Conservation (phyloP, 176 grass and related monocot species). For the Eremochloa ophiuroides region DNA sequence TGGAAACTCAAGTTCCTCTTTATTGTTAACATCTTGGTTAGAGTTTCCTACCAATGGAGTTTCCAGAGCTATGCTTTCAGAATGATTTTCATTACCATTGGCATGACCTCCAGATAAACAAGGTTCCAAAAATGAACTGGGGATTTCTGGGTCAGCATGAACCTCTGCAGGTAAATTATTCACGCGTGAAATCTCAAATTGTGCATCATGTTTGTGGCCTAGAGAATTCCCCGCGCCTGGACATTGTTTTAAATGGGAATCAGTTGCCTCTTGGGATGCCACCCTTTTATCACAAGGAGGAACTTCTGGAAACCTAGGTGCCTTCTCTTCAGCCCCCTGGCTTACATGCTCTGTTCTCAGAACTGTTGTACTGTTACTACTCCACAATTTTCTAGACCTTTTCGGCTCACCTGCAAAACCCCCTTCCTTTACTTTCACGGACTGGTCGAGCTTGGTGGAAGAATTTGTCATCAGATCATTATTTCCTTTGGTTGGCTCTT, state of each 20-base stretch:
- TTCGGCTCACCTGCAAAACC: constrained; percentile 23
- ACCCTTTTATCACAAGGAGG: constrained; percentile 13
- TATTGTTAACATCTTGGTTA: constrained; percentile 23
- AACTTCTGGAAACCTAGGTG: constrained; percentile 18
- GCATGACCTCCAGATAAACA: constrained; percentile 24
- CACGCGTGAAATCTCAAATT: constrained; percentile 17
- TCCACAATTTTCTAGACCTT: constrained; percentile 29
- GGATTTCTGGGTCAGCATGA: constrained; percentile 14
- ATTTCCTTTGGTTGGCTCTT: constrained; percentile 12
- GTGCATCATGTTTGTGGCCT: constrained; percentile 2
- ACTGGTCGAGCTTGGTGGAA: not conserved
- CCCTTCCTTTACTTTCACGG: constrained; percentile 42
- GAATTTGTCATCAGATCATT: not conserved
- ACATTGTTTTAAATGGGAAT: constrained; percentile 23
- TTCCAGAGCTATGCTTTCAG: constrained; percentile 29
- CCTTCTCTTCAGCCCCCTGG: constrained; percentile 16
- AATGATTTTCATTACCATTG: constrained; percentile 26
- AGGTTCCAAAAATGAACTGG: constrained; percentile 8
- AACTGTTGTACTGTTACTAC: constrained; percentile 14
- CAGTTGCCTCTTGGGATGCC: constrained; percentile 3
- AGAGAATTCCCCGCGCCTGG: constrained; percentile 5
- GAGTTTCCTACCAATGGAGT: constrained; percentile 7
- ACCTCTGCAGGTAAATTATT: constrained; percentile 19
- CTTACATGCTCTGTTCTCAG: constrained; percentile 23
- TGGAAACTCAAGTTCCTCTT: constrained; percentile 34